Evolutionary conservation across 2,329 filamentous ascomycete species (phyloP), one percentile per base, ranked within the genome.

Genomic region (Fusarium oxysporum): DNA sequence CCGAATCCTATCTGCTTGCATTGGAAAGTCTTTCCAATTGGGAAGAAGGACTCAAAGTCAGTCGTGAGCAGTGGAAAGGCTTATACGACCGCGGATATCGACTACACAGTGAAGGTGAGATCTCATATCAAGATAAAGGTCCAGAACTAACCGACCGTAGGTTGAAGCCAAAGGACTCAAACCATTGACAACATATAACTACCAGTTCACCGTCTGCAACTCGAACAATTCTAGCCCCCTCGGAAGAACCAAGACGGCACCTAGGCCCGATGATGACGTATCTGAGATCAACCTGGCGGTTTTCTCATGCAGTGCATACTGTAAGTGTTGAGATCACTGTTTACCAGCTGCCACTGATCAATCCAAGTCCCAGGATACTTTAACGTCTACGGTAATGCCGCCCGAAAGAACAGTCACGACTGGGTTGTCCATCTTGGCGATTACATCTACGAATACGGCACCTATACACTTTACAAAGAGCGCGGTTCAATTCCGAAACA

Each of bases 51-150:
- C 21, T 25, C 33, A 16, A 44, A 38, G 28, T 44, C 40, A 9
- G 9, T 58, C 3, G 40, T 62, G 5, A 62, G 59, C 8, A 58
- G 51, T 8, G 59, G 59, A 3, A 58, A 44, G 21, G 51, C 40
- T 6, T 62, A 62, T 8, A 62, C 48, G 3, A 62, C 59, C 1
- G 51, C 40, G 1, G 59, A 62, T 9, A 62, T 58, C 0, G 59
- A 62, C 23, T 62, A 62, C 8, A 62, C 59, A 23, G 51, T 62
- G 1, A 62, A 62, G 59, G 59, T 6, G n/a, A 2, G 37, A 8
- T 17, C 1, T 3, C 0, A 8, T 6, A 23, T 6, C 4, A 12
- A 8, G 6, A 17, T 1, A 5, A 19, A 30, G 33, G 0, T 3
- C 8, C 0, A 8, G 1, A 17, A 8, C 37, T 62, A 32, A 62